Percentiles rank a stretch among this genome's conserved stretches.
Evolutionary conservation across 495 filamentous ascomycete species (phyloP).

Genomic region (Hapsidospora chrysogenum): DNA sequence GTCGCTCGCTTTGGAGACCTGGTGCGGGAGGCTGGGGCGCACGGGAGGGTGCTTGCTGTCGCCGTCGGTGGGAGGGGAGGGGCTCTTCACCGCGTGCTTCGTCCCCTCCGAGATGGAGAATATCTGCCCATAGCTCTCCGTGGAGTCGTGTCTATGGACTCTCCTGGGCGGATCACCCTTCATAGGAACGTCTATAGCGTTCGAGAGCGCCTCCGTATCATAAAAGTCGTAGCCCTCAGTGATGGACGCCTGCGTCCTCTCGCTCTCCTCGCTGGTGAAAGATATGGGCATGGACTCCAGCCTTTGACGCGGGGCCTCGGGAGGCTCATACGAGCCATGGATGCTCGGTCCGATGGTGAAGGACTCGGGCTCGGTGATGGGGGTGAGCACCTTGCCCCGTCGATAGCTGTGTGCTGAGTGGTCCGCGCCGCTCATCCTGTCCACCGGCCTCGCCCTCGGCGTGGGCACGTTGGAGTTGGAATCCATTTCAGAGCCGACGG

Average conservation of each 20-base stretch:
- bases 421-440: conserved; percentile 19
- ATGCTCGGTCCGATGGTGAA: conserved; percentile 22
- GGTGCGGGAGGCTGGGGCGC: neutral
- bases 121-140: conserved; percentile 59
- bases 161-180: conserved; percentile 4
- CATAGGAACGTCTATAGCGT: conserved; percentile 22
- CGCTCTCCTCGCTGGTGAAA: conserved; percentile 20
- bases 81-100: conserved; percentile 11
- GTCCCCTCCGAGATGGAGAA: conserved; percentile 64
- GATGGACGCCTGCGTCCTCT: conserved; percentile 22
- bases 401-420: conserved; percentile 7
- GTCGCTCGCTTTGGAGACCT: conserved; percentile 9
- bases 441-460: conserved; percentile 48
- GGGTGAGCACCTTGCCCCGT: conserved; percentile 15
- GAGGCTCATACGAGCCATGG: conserved; percentile 9
- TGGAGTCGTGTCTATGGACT: conserved; percentile 51
- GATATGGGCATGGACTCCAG: conserved; percentile 29
- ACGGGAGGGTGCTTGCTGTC: neutral
- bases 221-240: conserved; percentile 42
- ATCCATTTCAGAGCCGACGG: conserved; percentile 32
- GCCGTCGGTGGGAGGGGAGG: neutral
- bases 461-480: conserved; percentile 67
- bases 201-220: conserved; percentile 28
- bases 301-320: conserved; percentile 14
- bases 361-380: conserved; percentile 22